Conservation (phyloP, 2,329 filamentous ascomycete genomes). For the Thielaviopsis cerberus region DNA sequence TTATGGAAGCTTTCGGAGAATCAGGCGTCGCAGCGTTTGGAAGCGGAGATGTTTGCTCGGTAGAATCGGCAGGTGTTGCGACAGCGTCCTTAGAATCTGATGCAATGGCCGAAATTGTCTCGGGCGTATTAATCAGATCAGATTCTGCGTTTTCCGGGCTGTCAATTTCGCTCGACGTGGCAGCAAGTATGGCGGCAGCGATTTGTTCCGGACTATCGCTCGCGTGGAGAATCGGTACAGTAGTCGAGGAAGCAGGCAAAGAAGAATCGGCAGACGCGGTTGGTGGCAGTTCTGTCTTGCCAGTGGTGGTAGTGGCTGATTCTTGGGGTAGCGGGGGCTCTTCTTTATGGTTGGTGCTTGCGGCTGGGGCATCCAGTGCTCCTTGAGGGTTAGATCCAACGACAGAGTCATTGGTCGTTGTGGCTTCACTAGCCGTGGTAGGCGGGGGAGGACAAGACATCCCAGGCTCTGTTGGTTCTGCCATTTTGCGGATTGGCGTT, state of each 20-base stretch:
- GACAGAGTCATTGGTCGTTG: neutral
- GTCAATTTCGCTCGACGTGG: slow-evolving; percentile 9
- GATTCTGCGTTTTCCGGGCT: neutral
- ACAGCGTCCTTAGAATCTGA: neutral
- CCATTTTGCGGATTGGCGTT: neutral
- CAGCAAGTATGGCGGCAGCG: slow-evolving; percentile 6
- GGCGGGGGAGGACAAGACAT: slow-evolving; percentile 1
- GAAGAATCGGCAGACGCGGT: neutral
- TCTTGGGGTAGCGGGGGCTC: neutral
- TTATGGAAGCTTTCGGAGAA: neutral
- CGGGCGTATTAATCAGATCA: neutral
- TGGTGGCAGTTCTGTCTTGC: neutral
- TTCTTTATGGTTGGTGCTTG: neutral
- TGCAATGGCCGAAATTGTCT: neutral
- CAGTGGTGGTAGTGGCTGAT: neutral
- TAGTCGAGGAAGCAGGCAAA: neutral
- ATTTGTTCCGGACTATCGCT: slow-evolving; percentile 6
- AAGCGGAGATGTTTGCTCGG: slow-evolving; percentile 11
- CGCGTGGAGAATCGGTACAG: slow-evolving; percentile 3
- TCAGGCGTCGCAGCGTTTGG: slow-evolving; percentile 12
- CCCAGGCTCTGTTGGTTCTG: neutral
- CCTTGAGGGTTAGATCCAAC: neutral
- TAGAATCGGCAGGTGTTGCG: neutral
- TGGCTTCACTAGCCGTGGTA: neutral
- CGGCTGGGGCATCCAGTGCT: neutral